phyloP scores from a whole-genome alignment of 2,329 filamentous ascomycete genomes.

The Colletotrichum tabaci region DNA sequence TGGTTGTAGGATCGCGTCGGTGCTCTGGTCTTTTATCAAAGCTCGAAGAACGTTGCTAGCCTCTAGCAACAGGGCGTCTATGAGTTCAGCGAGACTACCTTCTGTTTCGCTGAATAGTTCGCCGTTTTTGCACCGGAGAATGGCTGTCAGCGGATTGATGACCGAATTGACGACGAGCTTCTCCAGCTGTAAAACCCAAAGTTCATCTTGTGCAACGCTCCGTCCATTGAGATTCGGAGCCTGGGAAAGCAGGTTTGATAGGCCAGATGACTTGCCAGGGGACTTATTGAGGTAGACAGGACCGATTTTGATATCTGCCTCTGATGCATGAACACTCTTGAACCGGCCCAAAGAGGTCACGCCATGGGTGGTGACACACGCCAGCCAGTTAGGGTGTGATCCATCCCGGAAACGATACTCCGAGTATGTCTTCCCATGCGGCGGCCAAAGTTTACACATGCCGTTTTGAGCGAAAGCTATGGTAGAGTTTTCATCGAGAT shows the following conservation, averaged over 20 bases:
- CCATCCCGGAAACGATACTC: constrained; percentile 55
- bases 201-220: constrained; percentile 57
- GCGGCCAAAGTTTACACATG: constrained; percentile 78
- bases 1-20: constrained; percentile 54
- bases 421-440: constrained; percentile 61
- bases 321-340: constrained; percentile 66
- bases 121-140: constrained; percentile 86
- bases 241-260: constrained; percentile 58
- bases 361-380: constrained; percentile 74
- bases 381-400: constrained; percentile 76
- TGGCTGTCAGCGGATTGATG: constrained; percentile 87
- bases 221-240: constrained; percentile 61
- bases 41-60: constrained; percentile 79
- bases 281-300: constrained; percentile 55
- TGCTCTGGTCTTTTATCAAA: constrained; percentile 71
- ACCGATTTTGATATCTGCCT: constrained; percentile 64
- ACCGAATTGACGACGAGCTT: constrained; percentile 87
- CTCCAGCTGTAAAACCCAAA: constrained; percentile 80
- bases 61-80: constrained; percentile 81
- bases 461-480: constrained; percentile 92
- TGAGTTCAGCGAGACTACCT: constrained; percentile 68
- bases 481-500: constrained; percentile 76
- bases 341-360: constrained; percentile 67
- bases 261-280: constrained; percentile 48
- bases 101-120: constrained; percentile 74